Evolutionary conservation across 352 stramenopile species (phyloP).

Genomic region (Globisporangium cederbergense): DNA sequence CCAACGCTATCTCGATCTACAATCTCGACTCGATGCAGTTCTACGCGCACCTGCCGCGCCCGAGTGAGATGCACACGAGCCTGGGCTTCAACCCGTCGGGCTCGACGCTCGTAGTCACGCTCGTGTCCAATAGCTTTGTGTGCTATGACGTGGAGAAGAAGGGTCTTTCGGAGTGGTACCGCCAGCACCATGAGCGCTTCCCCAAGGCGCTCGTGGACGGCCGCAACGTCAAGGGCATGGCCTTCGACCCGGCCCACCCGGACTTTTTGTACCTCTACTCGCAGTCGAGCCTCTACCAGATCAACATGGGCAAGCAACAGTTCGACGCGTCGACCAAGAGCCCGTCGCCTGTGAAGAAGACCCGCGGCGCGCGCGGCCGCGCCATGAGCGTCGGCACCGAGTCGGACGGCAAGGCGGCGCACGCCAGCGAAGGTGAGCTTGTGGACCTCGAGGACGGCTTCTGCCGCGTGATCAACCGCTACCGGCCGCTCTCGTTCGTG

Average conservation of each 20-base stretch:
- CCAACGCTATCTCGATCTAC: constrained; percentile 75
- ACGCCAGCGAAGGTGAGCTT: constrained; percentile 53
- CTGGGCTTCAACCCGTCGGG: constrained; percentile 74
- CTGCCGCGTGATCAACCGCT: constrained; percentile 77
- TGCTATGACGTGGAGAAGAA: constrained; percentile 86
- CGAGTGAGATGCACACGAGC: constrained; percentile 73
- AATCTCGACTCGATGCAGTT: constrained; percentile 87
- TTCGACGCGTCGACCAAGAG: constrained; percentile 21
- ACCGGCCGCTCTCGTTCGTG: constrained; percentile 82
- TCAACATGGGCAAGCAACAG: constrained; percentile 59
- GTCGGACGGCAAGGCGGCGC: constrained; percentile 40
- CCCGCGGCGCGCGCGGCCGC: constrained; percentile 27
- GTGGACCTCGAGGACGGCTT: constrained; percentile 63
- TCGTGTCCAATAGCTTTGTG: constrained; percentile 82
- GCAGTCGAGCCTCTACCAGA: constrained; percentile 77
- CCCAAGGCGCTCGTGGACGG: constrained; percentile 72
- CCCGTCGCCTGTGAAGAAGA: constrained; percentile 36
- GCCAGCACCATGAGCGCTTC: constrained; percentile 60
- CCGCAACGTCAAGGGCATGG: constrained; percentile 76
- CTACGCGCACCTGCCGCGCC: constrained; percentile 60
- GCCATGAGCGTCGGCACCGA: constrained; percentile 60
- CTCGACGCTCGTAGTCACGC: constrained; percentile 74
- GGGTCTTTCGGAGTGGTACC: constrained; percentile 70
- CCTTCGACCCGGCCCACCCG: constrained; percentile 71
- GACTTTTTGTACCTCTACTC: constrained; percentile 81